phyloP scores from a whole-genome alignment of 2,329 filamentous ascomycete genomes.

The Ceratocystis alfenasii region DNA sequence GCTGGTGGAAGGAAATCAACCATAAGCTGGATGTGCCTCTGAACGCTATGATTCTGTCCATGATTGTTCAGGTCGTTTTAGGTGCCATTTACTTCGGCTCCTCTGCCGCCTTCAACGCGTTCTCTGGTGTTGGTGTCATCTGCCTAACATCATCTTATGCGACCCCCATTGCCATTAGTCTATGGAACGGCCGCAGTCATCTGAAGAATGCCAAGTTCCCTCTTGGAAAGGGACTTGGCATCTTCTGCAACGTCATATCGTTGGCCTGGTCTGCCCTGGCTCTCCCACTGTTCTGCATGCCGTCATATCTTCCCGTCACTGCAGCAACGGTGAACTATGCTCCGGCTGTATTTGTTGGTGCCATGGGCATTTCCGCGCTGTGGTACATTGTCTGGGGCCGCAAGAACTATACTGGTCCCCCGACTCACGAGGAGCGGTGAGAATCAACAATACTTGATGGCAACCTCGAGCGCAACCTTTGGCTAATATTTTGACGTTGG shows the following conservation, averaged over 20 bases:
- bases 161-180: constrained; percentile 51
- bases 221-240: constrained; percentile 46
- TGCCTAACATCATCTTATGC: constrained; percentile 57
- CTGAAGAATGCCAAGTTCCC: constrained; percentile 47
- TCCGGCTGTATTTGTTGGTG: constrained; percentile 59
- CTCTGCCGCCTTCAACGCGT: constrained; percentile 57
- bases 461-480: neutral
- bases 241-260: constrained; percentile 51
- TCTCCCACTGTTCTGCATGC: constrained; percentile 65
- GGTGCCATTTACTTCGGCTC: constrained; percentile 60
- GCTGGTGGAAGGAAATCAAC: constrained; percentile 50
- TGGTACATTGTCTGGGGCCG: constrained; percentile 63
- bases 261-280: constrained; percentile 56
- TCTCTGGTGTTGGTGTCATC: constrained; percentile 59
- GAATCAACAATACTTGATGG: no score
- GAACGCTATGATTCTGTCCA: constrained; percentile 61
- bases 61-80: constrained; percentile 51
- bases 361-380: constrained; percentile 45
- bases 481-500: neutral
- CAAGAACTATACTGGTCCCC: constrained; percentile 55
- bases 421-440: constrained; percentile 29
- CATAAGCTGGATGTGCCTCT: constrained; percentile 50
- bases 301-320: constrained; percentile 48
- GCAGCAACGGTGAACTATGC: constrained; percentile 58
- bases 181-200: constrained; percentile 48